Base-by-base conservation (phyloP, 2,329 filamentous ascomycete species). In the Ceratocystis albifundus region DNA sequence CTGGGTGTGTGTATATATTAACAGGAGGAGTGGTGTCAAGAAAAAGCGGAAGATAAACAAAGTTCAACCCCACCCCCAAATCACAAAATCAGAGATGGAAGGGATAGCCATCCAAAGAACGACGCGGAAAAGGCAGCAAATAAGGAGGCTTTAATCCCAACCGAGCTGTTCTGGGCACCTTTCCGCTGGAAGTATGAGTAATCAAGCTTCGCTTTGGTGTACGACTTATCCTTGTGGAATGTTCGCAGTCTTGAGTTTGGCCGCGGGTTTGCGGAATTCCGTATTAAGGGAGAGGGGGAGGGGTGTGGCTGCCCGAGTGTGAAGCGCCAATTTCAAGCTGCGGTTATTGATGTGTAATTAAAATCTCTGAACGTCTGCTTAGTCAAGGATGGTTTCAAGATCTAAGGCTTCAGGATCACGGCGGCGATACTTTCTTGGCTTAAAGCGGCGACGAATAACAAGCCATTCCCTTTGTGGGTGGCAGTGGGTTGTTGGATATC, bases 221-320 rank as follows among this genome's bases (percentile, higher is more conserved):
- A 28, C 48, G 55, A 15, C 55, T 25, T 36, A 22, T 15, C 5
- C 55, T 10, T 59, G 55, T 20, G 28, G 55, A 17, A 59, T 59
- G 20, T 17, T 59, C 28, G 55, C 55, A 59, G 55, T 59, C 55
- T 36, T 59, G 17, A 59, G 55, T 59, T 53, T 5, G 55, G 28
- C 28, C 50, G 48, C 22, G 22, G 48, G 15, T 41, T 41, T 41
- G 36, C 36, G 12, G n/a, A 22, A n/a, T 17, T 5, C 10, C 36
- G 10, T 15, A 12, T 12, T 1, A 41, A 41, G 36, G 10, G 36
- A 41, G 36, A 41, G 36, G 36, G 36, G 36, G 36, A 12, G 36
- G 36, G 10, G 36, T 41, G 36, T 15, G 46, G 17, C 3, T 22
- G 46, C 6, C 48, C 48, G 48, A 53, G 6, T 10, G 25, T 28